These are phyloP conservation scores for Onygenales sp. DNA, from an alignment of 2,329 filamentous ascomycete genomes.

Conservation along the genomic window DNA sequence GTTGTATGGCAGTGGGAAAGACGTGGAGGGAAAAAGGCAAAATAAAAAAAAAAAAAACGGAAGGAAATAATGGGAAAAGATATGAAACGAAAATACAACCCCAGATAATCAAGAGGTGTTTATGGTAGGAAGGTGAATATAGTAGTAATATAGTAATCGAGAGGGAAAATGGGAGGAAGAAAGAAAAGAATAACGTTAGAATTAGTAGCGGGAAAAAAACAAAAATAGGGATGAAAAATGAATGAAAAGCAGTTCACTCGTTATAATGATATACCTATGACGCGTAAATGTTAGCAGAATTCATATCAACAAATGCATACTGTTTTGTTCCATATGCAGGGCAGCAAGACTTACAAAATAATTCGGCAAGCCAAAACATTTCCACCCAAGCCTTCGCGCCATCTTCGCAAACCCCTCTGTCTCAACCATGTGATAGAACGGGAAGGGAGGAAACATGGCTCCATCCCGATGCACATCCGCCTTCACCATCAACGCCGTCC, in stretches of 20 bases:
- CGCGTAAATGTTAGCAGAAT: constrained; percentile 4
- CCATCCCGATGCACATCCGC: constrained; percentile 94
- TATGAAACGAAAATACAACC: neutral
- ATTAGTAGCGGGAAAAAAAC: neutral
- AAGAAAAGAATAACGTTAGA: neutral
- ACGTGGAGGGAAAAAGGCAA: too few relatives aligned
- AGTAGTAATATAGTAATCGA: neutral
- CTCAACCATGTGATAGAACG: constrained; percentile 95
- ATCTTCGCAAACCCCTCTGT: constrained; percentile 98
- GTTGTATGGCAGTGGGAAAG: too few relatives aligned
- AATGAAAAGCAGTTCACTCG: constrained; percentile 47
- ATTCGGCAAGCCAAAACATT: constrained; percentile 81
- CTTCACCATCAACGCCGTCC: constrained; percentile 85
- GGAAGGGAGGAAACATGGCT: constrained; percentile 94
- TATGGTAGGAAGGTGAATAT: neutral
- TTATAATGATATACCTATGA: constrained; percentile 79
- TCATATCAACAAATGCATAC: neutral
- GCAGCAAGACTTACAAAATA: constrained; percentile 63
- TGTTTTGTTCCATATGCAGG: neutral
- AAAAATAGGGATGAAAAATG: neutral
- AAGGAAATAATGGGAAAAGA: neutral
- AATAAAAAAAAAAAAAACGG: neutral
- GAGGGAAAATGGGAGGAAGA: neutral
- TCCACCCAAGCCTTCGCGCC: constrained; percentile 80
- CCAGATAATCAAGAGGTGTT: neutral